Percentiles rank a stretch among this genome's conserved stretches.
Evolutionary conservation across 1,284 basidiomycete species (phyloP).

Genomic region (Anthracocystis setariae): DNA sequence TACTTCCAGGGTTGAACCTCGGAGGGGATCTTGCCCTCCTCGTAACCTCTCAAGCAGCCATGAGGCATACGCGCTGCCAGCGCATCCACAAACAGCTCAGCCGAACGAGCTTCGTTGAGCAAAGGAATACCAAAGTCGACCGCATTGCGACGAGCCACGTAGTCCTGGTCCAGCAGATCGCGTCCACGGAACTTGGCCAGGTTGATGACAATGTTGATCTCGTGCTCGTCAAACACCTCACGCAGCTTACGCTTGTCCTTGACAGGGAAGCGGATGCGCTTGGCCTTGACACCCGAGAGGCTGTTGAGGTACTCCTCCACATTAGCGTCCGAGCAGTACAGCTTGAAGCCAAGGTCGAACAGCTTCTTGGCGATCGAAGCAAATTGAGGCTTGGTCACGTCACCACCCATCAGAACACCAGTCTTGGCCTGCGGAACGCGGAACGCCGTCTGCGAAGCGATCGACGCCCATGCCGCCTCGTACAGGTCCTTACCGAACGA

Average conservation of each 20-base stretch:
- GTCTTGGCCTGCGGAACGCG: conserved; percentile 82
- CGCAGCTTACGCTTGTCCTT: conserved; percentile 95
- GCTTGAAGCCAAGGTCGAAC: conserved; percentile 80
- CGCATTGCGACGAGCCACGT: conserved; percentile 78
- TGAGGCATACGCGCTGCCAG: conserved; percentile 86
- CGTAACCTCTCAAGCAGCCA: conserved; percentile 82
- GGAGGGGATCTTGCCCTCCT: conserved; percentile 88
- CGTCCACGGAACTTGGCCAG: conserved; percentile 83
- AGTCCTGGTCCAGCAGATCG: conserved; percentile 89
- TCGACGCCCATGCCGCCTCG: conserved; percentile 95
- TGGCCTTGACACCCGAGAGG: conserved; percentile 70
- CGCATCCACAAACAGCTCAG: conserved; percentile 89
- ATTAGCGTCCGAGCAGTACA: conserved; percentile 83
- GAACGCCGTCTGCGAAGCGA: conserved; percentile 90
- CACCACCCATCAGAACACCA: conserved; percentile 86
- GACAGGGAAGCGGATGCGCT: conserved; percentile 94
- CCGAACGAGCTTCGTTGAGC: conserved; percentile 89
- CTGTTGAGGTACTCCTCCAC: conserved; percentile 87
- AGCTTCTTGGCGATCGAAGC: conserved; percentile 76
- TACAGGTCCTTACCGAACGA: conserved; percentile 92
- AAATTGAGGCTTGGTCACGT: conserved; percentile 84
- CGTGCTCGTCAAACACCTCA: conserved; percentile 84
- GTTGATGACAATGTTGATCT: conserved; percentile 96
- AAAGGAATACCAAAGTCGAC: conserved; percentile 73
- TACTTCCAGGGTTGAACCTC: conserved; percentile 75